Conservation (phyloP, 768 basidiomycete genomes). For the Russula ochroleuca region DNA sequence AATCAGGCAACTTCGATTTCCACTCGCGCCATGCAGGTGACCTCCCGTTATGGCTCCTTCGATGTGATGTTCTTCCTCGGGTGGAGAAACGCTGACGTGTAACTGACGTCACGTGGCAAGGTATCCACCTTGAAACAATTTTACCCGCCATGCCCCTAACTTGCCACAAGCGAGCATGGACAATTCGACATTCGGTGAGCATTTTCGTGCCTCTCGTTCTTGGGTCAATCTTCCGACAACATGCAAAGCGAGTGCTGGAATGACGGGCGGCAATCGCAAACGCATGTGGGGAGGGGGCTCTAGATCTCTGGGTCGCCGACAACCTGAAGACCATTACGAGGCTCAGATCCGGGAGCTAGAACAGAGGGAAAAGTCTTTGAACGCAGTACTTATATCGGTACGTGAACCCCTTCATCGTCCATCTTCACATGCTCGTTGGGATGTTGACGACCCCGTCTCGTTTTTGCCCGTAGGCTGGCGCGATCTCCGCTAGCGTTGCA, state of each 20-base stretch:
- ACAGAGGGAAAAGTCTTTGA: neutral
- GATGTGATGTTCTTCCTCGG: no score
- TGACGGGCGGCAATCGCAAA: neutral
- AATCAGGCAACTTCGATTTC: no score
- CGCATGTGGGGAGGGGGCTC: neutral
- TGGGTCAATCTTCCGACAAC: neutral
- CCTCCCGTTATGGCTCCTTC: no score
- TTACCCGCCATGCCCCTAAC: no score
- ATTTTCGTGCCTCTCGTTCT: neutral
- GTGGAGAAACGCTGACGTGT: no score
- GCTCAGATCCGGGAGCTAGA: neutral
- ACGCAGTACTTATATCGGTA: slow-evolving; percentile 2
- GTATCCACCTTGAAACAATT: no score
- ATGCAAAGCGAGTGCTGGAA: neutral
- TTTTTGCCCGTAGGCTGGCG: neutral
- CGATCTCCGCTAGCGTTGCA: neutral
- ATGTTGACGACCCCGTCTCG: neutral
- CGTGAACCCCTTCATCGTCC: neutral
- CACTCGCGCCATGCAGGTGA: no score
- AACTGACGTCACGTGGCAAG: no score
- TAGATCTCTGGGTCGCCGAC: no score
- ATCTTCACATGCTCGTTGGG: no score
- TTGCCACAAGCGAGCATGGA: no score
- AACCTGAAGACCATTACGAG: neutral
- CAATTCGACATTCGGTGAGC: no score